A percentile compares a stretch with the other conserved stretches of the same genome.
phyloP scores from a whole-genome alignment of 768 basidiomycete genomes.

The Leucocoprinus leucothites region DNA sequence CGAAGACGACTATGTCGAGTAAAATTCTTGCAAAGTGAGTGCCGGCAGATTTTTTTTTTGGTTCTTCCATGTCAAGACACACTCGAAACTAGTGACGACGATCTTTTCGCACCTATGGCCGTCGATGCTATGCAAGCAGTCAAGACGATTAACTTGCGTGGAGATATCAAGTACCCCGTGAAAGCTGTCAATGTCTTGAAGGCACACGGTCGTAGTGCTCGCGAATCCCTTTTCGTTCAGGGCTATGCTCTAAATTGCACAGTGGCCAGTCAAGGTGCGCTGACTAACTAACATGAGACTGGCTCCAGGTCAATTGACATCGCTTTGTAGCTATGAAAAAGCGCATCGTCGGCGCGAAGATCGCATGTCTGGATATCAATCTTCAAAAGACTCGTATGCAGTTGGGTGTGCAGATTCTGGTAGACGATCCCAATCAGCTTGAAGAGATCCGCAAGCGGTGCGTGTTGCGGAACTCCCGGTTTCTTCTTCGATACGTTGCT shows the following conservation, averaged over 20 bases:
- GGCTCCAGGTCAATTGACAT: neutral
- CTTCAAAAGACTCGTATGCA: constrained; percentile 97
- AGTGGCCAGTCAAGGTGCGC: constrained; percentile 93
- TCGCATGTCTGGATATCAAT: constrained; percentile 98
- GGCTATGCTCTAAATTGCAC: constrained; percentile 99
- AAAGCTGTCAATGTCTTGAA: constrained; percentile 99
- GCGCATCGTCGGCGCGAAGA: constrained; percentile 88
- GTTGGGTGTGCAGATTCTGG: constrained; percentile 93
- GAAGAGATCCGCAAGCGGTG: constrained; percentile 95
- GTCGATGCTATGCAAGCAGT: constrained; percentile 99
- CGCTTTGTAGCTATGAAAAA: constrained; percentile 87
- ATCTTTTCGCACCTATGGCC: constrained; percentile 97
- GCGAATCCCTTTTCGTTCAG: constrained; percentile 91
- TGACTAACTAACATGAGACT: neutral
- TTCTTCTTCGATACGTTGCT: neutral
- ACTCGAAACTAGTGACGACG: constrained; percentile 72
- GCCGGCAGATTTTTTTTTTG: neutral
- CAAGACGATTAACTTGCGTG: constrained; percentile 88
- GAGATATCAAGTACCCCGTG: constrained; percentile 98
- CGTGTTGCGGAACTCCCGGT: constrained; percentile 15
- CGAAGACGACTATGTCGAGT: constrained; percentile 98
- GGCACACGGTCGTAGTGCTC: constrained; percentile 93
- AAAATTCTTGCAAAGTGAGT: constrained; percentile 96
- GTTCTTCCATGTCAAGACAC: neutral
- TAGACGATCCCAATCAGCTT: constrained; percentile 93